Base-by-base conservation (phyloP, 2,329 filamentous ascomycete species). In the Talaromyces sp. region DNA sequence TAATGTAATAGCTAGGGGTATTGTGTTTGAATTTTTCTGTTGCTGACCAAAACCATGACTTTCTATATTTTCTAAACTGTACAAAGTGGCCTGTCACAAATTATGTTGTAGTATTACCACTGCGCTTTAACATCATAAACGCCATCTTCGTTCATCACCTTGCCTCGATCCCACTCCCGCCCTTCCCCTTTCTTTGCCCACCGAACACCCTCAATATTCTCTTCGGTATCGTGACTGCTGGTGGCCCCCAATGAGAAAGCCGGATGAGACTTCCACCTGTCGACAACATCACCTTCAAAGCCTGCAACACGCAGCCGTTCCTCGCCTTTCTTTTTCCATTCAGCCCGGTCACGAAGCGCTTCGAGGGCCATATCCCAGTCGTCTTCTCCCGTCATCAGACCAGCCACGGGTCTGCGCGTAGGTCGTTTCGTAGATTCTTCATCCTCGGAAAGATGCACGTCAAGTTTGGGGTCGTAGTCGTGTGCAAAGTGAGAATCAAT, bases 311-410 rank as follows among this genome's bases (percentile, higher is more conserved):
- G 86, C 62, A 97, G 76, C 61, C 92, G 80, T 57, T 92, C 87
- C 7, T 89, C 89, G 31, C 91, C 90, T 65, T 87, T 85, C 64
- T 87, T 82, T 68, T 85, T 87, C 85, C 89, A 92, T 65, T 87
- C 87, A 65, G 90, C 85, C n/a, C 91, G 85, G 70, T 96, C 91
- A 43, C 88, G 84, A 59, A 91, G 81, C 4, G 88, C 86, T 74
- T 96, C 91, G 0, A 94, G 79, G 0, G 89, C 86, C 66, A 90
- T 85, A 51, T 90, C 89, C 92, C 91, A 96, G 62, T 90, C 85
- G 62, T 88, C 86, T 29, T 80, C 81, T 2, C 75, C 77, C 1
- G 77, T 75, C 62, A 82, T 81, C 54, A 77, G 68, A 14, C 74
- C 74, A 1, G 72, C 63, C 9, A 77, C 74, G 14, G 71, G 71